phyloP scores from a whole-genome alignment of 306 rosid genomes.

The Delonix regia region DNA sequence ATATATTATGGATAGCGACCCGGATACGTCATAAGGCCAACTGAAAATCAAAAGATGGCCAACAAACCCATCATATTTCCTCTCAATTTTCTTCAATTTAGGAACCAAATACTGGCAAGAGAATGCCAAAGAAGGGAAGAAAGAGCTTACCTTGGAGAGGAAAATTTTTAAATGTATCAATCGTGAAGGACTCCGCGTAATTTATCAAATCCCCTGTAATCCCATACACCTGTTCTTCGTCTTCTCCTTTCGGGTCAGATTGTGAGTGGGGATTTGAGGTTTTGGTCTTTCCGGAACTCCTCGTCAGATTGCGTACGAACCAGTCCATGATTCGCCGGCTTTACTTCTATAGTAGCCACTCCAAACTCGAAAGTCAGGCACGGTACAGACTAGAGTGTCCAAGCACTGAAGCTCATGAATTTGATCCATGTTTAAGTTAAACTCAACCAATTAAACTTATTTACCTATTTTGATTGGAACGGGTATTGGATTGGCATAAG shows the following conservation, averaged over 20 bases:
- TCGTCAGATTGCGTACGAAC: constrained; percentile 61
- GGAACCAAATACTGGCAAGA: not conserved
- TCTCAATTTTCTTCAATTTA: not conserved
- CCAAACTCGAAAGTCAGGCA: too few relatives aligned
- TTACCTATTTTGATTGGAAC: too few relatives aligned
- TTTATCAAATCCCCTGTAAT: constrained; percentile 64
- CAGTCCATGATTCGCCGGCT: constrained; percentile 54
- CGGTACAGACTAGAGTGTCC: too few relatives aligned
- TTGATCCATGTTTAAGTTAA: not conserved
- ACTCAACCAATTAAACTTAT: too few relatives aligned
- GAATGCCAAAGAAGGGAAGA: not conserved
- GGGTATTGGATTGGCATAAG: too few relatives aligned
- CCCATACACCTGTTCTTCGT: constrained; percentile 52
- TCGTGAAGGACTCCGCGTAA: constrained; percentile 66
- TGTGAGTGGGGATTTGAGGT: constrained; percentile 39
- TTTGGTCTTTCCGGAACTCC: constrained; percentile 33
- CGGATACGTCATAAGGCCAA: not conserved
- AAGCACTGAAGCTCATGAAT: not conserved
- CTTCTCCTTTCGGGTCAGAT: constrained; percentile 23
- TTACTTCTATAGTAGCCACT: not conserved
- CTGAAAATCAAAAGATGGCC: constrained; percentile 3
- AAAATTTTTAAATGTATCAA: constrained; percentile 76
- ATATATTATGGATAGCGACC: not conserved
- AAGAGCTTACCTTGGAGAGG: constrained; percentile 62
- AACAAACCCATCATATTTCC: not conserved